Base-by-base conservation (phyloP, 2,329 filamentous ascomycete species). In the Penicillium sp. region DNA sequence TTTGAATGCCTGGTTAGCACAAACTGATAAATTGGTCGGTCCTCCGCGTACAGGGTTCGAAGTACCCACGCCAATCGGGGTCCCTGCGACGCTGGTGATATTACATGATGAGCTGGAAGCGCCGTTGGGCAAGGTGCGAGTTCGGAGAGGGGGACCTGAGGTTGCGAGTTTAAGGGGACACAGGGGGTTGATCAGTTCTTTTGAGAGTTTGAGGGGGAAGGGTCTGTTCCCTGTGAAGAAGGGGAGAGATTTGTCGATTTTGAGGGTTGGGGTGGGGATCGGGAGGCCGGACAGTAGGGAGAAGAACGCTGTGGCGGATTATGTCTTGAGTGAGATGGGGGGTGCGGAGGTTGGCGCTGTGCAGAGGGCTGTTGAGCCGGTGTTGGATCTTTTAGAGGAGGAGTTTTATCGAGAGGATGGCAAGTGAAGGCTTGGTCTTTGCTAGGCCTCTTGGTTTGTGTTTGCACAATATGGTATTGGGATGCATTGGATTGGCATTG, bases 21-120 rank as follows among this genome's bases (percentile, higher is more conserved):
- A 54, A 13, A 43, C 51, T 4, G 52, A 59, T 6, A 34, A 42
- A 12, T 2, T 28, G 4, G 9, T 38, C 16, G 34, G 34, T 21
- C 9, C 34, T 2, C n/a, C 33, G 8, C 33, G 33, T 6, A 36
- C n/a, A 1, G 33, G 33, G 5, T 36, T 36, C 6, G 33, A 36
- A 18, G 33, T 36, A 1, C 33, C 33, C 15, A 2, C 33, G 15
- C 33, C 33, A 16, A 16, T 16, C 6, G 42, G 31, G 3, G 18
- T 7, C 34, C 56, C 60, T 1, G 54, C 60, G 13, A 74, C 77
- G 3, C 72, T 99, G 15, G 84, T 97, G 0, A 76, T 97, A 12
- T 77, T 97, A 18, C 91, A 97, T 70, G 93, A 97, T 69, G 93
- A 97, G 69, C 74, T 97, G 31, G 92, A 96, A 65, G 79, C 82